These are phyloP conservation scores for Lentinula sp. DNA, from an alignment of 768 basidiomycete genomes.

Conservation along the genomic window DNA sequence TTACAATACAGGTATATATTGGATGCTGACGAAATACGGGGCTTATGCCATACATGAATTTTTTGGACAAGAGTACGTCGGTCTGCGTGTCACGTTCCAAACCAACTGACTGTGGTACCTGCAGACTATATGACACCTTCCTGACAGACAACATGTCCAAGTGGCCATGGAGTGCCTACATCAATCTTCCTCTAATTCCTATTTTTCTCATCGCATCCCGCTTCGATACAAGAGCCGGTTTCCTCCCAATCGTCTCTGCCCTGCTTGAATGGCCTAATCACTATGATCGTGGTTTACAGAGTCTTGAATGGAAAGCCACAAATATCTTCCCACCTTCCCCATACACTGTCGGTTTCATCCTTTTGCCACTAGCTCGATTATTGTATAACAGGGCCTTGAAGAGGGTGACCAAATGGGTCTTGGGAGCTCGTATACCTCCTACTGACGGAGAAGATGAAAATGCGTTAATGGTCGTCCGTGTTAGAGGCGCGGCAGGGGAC, in stretches of 20 bases:
- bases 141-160: slow-evolving; percentile 62
- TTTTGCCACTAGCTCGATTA: slow-evolving; percentile 41
- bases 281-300: not conserved
- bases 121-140: slow-evolving; percentile 56
- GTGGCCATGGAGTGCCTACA: slow-evolving; percentile 73
- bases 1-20: slow-evolving; percentile 31
- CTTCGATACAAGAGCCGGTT: slow-evolving; percentile 27
- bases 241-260: slow-evolving; percentile 36
- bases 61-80: slow-evolving; percentile 57
- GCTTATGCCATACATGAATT: slow-evolving; percentile 66
- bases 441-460: slow-evolving; percentile 18
- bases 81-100: not conserved
- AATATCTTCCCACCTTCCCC: slow-evolving; percentile 56
- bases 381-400: slow-evolving; percentile 37
- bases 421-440: slow-evolving; percentile 26
- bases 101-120: not conserved
- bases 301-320: slow-evolving; percentile 12
- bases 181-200: slow-evolving; percentile 71
- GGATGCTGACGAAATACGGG: slow-evolving; percentile 60
- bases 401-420: slow-evolving; percentile 33
- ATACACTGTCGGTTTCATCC: slow-evolving; percentile 44
- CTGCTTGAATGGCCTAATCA: slow-evolving; percentile 43
- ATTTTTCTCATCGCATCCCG: slow-evolving; percentile 61
- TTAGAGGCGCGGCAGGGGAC: slow-evolving; percentile 17
- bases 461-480: slow-evolving; percentile 20